Percentiles rank a stretch among this genome's conserved stretches.
Conservation (phyloP, 768 basidiomycete genomes). For the Mycena galopus region DNA sequence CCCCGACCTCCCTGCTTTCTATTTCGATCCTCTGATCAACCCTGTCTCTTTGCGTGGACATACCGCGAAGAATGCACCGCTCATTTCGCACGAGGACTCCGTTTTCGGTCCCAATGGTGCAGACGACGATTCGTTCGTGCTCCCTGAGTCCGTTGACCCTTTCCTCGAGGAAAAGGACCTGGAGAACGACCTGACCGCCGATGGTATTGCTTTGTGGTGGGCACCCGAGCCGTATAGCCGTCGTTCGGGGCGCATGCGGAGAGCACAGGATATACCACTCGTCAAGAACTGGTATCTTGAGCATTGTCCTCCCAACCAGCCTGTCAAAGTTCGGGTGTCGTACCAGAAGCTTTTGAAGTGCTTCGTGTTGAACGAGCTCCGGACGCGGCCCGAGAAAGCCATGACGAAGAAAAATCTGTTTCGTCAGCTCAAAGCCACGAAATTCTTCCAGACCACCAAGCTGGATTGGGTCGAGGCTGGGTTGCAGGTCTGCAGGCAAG, state of each 20-base stretch:
- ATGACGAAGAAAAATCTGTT: conserved; percentile 99
- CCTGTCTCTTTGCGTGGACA: conserved; percentile 94
- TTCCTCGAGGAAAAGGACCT: conserved; percentile 86
- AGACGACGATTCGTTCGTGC: conserved; percentile 89
- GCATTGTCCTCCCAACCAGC: conserved; percentile 95
- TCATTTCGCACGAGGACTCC: conserved; percentile 91
- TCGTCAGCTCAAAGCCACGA: conserved; percentile 96
- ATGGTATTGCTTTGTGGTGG: conserved; percentile 99
- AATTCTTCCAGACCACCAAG: conserved; percentile 99
- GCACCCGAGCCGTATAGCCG: conserved; percentile 96
- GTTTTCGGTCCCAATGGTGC: conserved; percentile 90
- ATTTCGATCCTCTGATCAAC: conserved; percentile 98
- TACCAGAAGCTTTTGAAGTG: conserved; percentile 98
- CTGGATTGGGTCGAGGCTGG: conserved; percentile 99
- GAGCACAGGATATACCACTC: conserved; percentile 95
- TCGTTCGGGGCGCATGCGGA: conserved; percentile 91
- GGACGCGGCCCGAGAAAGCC: conserved; percentile 90
- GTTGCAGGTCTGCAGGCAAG: conserved; percentile 97
- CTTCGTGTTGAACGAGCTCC: conserved; percentile 94
- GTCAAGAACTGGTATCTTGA: conserved; percentile 99
- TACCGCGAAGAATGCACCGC: conserved; percentile 83
- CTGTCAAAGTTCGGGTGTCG: conserved; percentile 98
- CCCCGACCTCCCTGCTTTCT: conserved; percentile 99
- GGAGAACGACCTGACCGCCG: conserved; percentile 93
- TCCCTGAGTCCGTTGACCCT: conserved; percentile 82